Evolutionary conservation across 805 yeast species (phyloP), one percentile per base, ranked within the genome.

Genomic region (Hanseniaspora pseudoguilliermondii): DNA sequence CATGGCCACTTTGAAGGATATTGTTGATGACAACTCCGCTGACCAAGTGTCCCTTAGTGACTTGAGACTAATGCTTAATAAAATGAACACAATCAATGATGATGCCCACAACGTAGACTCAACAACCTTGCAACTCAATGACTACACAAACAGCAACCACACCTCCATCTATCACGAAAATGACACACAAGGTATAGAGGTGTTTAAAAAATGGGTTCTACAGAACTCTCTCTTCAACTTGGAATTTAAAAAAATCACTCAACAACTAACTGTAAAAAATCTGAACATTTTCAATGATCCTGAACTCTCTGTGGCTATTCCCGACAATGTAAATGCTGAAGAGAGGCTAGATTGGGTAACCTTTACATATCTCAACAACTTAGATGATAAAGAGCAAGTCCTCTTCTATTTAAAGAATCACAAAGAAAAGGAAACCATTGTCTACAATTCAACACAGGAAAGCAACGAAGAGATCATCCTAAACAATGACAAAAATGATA

Each of bases 161-260:
- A 51, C 43, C 3, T 11, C 34, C 10, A 18, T 51, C 10, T 23
- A 35, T 15, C 44, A 51, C 11, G 44, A 51, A 38, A 35, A 35
- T 25, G 43, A 43, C 18, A 51, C 55, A 23, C 55, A 51, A 20
- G 49, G 49, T 8, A 43, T 53, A n/a, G 56, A 53, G 15, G 35
- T 27, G 16, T 46, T 53, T n/a, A 40, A 53, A 18, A 46, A 53
- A 21, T 53, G 50, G 50, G 38, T 39, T 21, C 15, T 44, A 9
- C 47, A 53, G 15, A 53, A 53, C 29, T 27, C 49, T 16, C 40
- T 39, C 1, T 53, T 38, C 18, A 53, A 53, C 18, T 18, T 53
- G 5, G 49, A 53, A 20, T 53, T 29, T 23, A 46, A 40, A 23
- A 44, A 39, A 3, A 20, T 46, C 2, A 44, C 49, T 11, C 25